Evolutionary conservation across 768 basidiomycete species (phyloP).

Genomic region (Agaricus sinodeliciosus): DNA sequence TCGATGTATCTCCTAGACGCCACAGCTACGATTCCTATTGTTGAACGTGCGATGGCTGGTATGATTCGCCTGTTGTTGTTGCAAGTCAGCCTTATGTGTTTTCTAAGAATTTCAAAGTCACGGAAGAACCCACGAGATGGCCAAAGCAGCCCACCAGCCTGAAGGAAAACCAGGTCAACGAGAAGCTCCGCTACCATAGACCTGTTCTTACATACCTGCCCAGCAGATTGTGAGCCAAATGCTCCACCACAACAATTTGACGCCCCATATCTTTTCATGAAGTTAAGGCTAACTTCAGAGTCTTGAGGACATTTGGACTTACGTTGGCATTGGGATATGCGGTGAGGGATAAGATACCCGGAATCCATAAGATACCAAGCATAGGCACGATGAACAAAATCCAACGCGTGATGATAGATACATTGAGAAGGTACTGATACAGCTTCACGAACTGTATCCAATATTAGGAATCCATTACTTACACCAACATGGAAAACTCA

Average conservation of each 20-base stretch:
- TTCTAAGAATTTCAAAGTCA: not conserved
- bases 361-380: constrained; percentile 62
- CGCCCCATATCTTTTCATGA: constrained; percentile 43
- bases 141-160: constrained; percentile 79
- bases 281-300: not conserved
- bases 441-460: constrained; percentile 49
- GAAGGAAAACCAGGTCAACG: constrained; percentile 5
- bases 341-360: constrained; percentile 61
- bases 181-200: not conserved
- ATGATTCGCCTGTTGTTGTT: constrained; percentile 36
- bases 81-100: constrained; percentile 3
- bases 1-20: constrained; percentile 71
- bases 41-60: constrained; percentile 48
- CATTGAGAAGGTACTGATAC: constrained; percentile 70
- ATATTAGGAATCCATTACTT: no score
- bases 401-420: constrained; percentile 78
- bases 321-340: constrained; percentile 43
- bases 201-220: constrained; percentile 42
- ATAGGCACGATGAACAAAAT: constrained; percentile 72
- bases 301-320: constrained; percentile 16
- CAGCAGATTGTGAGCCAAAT: constrained; percentile 80
- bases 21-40: constrained; percentile 70
- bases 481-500: no score
- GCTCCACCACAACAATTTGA: constrained; percentile 70
- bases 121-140: constrained; percentile 45